A percentile compares a stretch with the other conserved stretches of the same genome.
Conservation (phyloP, 371 early-diverging fungal genomes). For the Basidiobolus meristosporus region DNA sequence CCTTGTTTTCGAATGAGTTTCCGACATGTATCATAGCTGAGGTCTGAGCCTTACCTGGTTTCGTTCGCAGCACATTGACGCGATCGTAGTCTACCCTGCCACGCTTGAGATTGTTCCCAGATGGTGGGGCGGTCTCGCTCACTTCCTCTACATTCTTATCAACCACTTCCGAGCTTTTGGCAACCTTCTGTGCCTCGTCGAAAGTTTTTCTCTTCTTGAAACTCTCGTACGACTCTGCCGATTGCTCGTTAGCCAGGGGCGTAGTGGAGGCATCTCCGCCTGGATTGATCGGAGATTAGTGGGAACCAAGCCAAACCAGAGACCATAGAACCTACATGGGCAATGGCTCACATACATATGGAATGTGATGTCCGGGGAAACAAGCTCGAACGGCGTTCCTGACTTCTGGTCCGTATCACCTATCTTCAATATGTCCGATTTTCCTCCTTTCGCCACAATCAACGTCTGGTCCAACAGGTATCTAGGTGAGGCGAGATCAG, state of each 20-base stretch:
- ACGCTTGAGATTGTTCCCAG: conserved; percentile 10
- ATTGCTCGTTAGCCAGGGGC: conserved; percentile 26
- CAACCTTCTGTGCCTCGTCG: conserved; percentile 1
- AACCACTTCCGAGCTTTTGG: not conserved
- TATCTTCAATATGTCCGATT: no score
- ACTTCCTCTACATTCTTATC: not conserved
- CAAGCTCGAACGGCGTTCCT: not conserved
- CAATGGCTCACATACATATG: conserved; percentile 61
- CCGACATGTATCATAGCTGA: no score
- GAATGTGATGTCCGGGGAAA: conserved; percentile 16
- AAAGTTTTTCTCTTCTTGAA: conserved; percentile 4
- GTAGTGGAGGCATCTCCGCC: conserved; percentile 65
- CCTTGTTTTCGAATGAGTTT: conserved; percentile 18
- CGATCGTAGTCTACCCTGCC: conserved; percentile 34
- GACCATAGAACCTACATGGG: conserved; percentile 28
- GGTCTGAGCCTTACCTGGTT: conserved; percentile 41
- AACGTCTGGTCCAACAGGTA: no score
- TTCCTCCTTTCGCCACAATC: no score
- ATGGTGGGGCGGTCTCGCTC: not conserved
- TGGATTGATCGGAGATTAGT: conserved; percentile 6
- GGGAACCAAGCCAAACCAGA: not conserved
- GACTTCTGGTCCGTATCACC: no score
- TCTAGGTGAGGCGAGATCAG: no score
- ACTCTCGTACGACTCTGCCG: conserved; percentile 10
- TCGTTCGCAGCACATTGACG: conserved; percentile 45